These are phyloP conservation scores for Mycena crocata DNA, from an alignment of 768 basidiomycete species.

Conservation along the genomic window DNA sequence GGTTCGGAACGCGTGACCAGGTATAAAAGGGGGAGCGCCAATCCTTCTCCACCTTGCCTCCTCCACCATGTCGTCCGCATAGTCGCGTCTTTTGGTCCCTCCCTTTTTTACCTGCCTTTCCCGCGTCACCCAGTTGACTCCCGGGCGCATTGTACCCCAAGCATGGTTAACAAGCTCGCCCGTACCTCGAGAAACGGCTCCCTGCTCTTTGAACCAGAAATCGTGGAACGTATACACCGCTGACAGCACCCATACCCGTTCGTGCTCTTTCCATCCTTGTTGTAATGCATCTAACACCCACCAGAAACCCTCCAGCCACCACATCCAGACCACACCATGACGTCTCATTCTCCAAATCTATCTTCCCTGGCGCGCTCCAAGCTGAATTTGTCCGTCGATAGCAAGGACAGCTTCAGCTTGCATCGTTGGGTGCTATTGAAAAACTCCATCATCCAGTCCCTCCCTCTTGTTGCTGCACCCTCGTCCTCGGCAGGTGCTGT, in stretches of 20 bases:
- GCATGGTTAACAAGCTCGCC: constrained; percentile 88
- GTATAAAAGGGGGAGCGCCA: constrained; percentile 42
- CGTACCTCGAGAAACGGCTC: constrained; percentile 88
- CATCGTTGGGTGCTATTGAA: constrained; percentile 91
- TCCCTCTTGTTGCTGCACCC: constrained; percentile 52
- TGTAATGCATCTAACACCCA: constrained; percentile 32
- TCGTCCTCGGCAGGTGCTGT: constrained; percentile 41
- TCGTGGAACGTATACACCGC: constrained; percentile 87
- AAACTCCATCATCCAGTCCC: constrained; percentile 78
- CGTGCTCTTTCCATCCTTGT: constrained; percentile 33
- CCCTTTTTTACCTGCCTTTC: constrained; percentile 49
- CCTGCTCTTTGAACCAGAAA: constrained; percentile 87
- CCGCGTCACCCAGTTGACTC: constrained; percentile 54
- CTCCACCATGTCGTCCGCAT: constrained; percentile 63
- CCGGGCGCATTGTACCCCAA: constrained; percentile 52
- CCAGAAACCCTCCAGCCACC: constrained; percentile 23
- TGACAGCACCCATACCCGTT: constrained; percentile 42
- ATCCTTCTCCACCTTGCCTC: constrained; percentile 41
- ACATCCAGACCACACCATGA: constrained; percentile 53
- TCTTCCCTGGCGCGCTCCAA: constrained; percentile 78
- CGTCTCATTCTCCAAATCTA: constrained; percentile 61
- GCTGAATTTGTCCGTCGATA: constrained; percentile 71
- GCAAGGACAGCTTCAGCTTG: constrained; percentile 78
- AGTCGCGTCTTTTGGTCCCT: constrained; percentile 42
- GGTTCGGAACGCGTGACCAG: no score